phyloP scores from a whole-genome alignment of 495 filamentous ascomycete genomes.

The Penicillium salamii region DNA sequence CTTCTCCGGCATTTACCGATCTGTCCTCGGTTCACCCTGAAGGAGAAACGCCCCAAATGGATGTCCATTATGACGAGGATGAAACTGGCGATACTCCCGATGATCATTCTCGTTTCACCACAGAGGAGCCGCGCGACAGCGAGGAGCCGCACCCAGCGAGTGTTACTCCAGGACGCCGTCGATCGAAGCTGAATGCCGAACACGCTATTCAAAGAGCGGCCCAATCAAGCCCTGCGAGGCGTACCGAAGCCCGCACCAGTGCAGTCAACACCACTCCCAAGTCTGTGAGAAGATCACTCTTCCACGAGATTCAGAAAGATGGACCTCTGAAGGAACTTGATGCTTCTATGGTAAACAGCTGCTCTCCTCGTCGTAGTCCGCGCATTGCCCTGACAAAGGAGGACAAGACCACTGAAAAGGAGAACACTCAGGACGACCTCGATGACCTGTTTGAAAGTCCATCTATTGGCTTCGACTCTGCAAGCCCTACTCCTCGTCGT shows the following conservation, averaged over 20 bases:
- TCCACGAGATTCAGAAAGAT: slow-evolving; percentile 61
- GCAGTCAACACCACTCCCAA: slow-evolving; percentile 63
- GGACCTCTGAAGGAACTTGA: slow-evolving; percentile 56
- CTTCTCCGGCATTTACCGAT: slow-evolving; percentile 43
- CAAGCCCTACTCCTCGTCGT: slow-evolving; percentile 60
- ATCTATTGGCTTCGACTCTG: slow-evolving; percentile 41
- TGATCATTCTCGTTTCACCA: slow-evolving; percentile 41
- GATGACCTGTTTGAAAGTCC: slow-evolving; percentile 59
- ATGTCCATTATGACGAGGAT: slow-evolving; percentile 23
- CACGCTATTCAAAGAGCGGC: slow-evolving; percentile 61
- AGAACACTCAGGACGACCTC: slow-evolving; percentile 52
- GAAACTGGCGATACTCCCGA: slow-evolving; percentile 17
- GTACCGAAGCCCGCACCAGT: slow-evolving; percentile 60
- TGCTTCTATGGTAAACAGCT: slow-evolving; percentile 54
- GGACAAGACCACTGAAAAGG: slow-evolving; percentile 43
- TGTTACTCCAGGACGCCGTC: slow-evolving; percentile 28
- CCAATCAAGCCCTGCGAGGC: slow-evolving; percentile 68
- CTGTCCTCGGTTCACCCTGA: slow-evolving; percentile 41
- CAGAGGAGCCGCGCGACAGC: slow-evolving; percentile 21
- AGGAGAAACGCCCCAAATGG: slow-evolving; percentile 33
- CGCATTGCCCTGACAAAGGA: slow-evolving; percentile 30
- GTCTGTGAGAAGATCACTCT: slow-evolving; percentile 73
- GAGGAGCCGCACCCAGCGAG: slow-evolving; percentile 34
- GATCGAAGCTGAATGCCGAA: slow-evolving; percentile 53
- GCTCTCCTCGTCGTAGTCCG: slow-evolving; percentile 46